Evolutionary conservation across 2,329 filamentous ascomycete species (phyloP).

Genomic region (Fusarium drepaniforme): DNA sequence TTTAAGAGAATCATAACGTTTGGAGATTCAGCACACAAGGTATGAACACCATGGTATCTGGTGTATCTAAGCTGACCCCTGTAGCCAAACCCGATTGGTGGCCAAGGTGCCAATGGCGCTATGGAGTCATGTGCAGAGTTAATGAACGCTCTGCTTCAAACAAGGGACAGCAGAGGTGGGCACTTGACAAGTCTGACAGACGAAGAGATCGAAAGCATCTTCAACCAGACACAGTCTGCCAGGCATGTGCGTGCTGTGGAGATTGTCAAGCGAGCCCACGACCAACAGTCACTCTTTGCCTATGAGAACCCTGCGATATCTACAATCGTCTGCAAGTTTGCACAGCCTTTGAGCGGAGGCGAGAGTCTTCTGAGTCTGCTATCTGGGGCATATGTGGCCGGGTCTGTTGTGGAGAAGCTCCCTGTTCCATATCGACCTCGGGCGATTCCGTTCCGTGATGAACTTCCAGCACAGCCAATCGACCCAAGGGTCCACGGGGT

Average conservation of each 20-base stretch:
- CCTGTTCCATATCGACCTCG: not conserved
- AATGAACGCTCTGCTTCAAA: not conserved
- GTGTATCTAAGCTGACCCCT: no score
- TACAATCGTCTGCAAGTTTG: no score
- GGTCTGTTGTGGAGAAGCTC: not conserved
- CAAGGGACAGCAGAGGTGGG: not conserved
- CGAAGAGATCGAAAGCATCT: not conserved
- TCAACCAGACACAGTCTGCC: not conserved
- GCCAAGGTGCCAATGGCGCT: not conserved
- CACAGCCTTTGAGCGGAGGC: no score
- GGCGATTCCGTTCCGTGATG: not conserved
- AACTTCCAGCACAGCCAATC: not conserved
- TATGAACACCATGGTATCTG: no score
- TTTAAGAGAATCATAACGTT: no score
- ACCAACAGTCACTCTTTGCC: no score
- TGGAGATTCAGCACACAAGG: no score
- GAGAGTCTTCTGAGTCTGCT: no score
- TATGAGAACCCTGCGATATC: no score
- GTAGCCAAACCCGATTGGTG: no score
- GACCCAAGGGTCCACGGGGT: not conserved
- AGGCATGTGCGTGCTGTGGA: not conserved
- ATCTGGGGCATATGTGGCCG: not conserved
- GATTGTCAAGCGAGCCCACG: not conserved
- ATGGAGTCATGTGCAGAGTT: not conserved
- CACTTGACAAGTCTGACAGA: not conserved